Evolutionary conservation across 495 filamentous ascomycete genomes (phyloP).

Genomic region (Aspergillus nidulans): DNA sequence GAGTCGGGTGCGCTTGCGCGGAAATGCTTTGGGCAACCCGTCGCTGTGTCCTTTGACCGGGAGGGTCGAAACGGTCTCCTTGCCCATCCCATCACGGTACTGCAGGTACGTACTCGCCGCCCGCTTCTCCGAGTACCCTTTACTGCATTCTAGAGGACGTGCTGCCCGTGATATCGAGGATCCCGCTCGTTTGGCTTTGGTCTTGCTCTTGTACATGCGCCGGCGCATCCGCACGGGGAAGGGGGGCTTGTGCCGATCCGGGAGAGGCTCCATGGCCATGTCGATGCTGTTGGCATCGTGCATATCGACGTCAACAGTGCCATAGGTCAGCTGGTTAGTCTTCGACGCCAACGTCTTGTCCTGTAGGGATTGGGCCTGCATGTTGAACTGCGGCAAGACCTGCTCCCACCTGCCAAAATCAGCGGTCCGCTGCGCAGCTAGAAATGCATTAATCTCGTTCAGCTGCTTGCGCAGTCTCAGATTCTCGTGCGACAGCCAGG

Average conservation of each 20-base stretch:
- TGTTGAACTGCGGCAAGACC: no score
- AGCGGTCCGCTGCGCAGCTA: background rate
- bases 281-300: background rate
- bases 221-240: background rate
- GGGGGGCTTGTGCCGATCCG: background rate
- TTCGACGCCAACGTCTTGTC: background rate
- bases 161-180: background rate
- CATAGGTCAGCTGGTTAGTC: background rate
- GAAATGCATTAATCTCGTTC: background rate
- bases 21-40: background rate
- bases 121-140: background rate
- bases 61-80: background rate
- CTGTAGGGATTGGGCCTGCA: background rate
- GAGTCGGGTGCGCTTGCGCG: constrained; percentile 1
- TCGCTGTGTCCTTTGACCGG: background rate
- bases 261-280: background rate
- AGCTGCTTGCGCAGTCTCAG: background rate
- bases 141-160: background rate
- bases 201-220: background rate
- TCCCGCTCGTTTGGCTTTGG: background rate
- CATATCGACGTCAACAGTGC: background rate
- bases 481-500: background rate
- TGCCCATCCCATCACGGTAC: background rate
- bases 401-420: background rate
- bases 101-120: background rate